Evolutionary conservation across 2,329 filamentous ascomycete species (phyloP), one percentile per base, ranked within the genome.

Genomic region (Cercospora citrullina): DNA sequence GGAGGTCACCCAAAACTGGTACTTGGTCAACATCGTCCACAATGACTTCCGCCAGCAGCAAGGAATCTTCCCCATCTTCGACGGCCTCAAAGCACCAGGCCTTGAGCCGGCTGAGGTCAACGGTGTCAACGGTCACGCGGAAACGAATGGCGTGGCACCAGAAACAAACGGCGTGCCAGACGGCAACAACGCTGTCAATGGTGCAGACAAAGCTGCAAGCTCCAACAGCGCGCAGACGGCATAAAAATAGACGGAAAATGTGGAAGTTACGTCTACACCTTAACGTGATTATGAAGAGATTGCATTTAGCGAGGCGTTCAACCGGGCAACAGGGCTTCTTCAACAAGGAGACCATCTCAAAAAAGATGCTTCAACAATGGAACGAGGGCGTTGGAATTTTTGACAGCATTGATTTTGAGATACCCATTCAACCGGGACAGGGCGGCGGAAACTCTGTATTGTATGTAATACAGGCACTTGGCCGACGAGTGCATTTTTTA

Each of bases 21-120:
- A 93, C 77, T 84, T 99, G 67, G 87, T 99, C 74, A 99, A 99
- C 78, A 97, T 99, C 75, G 95, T 99, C 30, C 93, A 99, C 84
- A 99, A 99, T 77, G 93, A 99, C 79, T 99, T 99, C 89, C 93
- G 96, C 79, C 86, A 93, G 74, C 88, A 88, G 65, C 86, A 88
- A 63, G 90, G 89, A 65, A 91, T 99, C 73, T 98, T 97, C 79
- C 87, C 91, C 57, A 84, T 98, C 28, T 95, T 99, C 78, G 87
- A 94, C 16, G 93, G 88, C 26, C 85, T 99, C 3, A 79, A 86
- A 69, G 88, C 92, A n/a, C 81, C 87, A 57, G 86, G 89, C 69
- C 81, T 93, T 60, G 86, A 91, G 70, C 51, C 63, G 28, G 66
- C 53, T 60, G 30, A 63, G 12, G 64, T 59, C 14, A 64, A 72